Percentiles rank a stretch among this genome's conserved stretches.
Conservation (phyloP, 176 grass and related monocot species). For the Aegilops longissima region DNA sequence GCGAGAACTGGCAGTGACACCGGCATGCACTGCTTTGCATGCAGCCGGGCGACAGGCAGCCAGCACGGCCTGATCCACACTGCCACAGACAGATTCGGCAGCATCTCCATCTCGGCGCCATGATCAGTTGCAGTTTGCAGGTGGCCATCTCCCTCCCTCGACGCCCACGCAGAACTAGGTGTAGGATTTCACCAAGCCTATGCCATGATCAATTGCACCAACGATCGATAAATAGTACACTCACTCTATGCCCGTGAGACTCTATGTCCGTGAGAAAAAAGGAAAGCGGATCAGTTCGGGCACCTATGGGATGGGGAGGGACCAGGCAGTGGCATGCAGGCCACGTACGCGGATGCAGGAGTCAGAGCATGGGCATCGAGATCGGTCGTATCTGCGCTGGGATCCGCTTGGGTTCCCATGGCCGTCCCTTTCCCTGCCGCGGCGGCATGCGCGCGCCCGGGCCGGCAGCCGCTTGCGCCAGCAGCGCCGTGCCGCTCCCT, state of each 20-base stretch:
- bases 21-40: slow-evolving; percentile 24
- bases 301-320: neutral
- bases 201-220: no score
- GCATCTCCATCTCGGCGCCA: neutral
- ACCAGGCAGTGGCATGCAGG: neutral
- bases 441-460: neutral
- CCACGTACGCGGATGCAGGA: no score
- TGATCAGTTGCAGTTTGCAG: neutral
- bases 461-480: neutral
- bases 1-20: slow-evolving; percentile 30
- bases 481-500: neutral
- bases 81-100: no score
- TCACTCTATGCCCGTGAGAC: no score
- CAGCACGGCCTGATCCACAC: neutral
- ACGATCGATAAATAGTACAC: neutral
- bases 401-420: slow-evolving; percentile 16
- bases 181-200: no score
- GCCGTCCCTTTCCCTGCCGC: neutral
- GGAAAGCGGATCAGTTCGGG: no score
- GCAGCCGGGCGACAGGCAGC: neutral
- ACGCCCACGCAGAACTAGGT: neutral
- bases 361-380: neutral
- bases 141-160: neutral
- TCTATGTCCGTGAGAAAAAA: no score
- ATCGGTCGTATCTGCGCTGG: slow-evolving; percentile 41